Base-by-base conservation (phyloP, 768 basidiomycete genomes). In the Strobilomyces dryophilus region DNA sequence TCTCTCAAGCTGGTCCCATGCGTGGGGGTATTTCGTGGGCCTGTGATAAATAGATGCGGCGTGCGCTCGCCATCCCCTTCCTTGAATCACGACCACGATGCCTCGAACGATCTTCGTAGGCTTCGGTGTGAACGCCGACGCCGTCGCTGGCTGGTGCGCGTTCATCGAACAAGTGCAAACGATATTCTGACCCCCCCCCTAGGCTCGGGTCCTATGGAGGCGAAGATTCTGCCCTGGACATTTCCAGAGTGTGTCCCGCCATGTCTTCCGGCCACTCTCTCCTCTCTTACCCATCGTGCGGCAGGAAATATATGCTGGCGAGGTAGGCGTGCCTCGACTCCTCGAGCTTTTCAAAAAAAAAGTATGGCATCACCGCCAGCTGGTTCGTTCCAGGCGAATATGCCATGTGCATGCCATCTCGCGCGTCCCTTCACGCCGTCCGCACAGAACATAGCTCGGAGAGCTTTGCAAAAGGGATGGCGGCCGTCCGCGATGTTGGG, bases 151-250 rank as follows among this genome's bases (percentile, higher is more conserved):
- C 59, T 89, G 88, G 86, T 81, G 64, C 11, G 51, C 14, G 20
- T 35, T 40, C 35, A 4, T 43, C 8, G 4, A 8, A 9, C 8
- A 10, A 2, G 10, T 9, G 35, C n/a, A n/a, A n/a, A n/a, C n/a
- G n/a, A n/a, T n/a, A n/a, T n/a, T n/a, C n/a, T n/a, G n/a, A n/a
- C n/a, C n/a, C n/a, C n/a, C n/a, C n/a, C 29, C 42, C n/a, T n/a
- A 85, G 83, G 83, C 74, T 85, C 15, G 85, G 87, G 7, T 84
- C 84, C 0, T 87, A 88, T 61, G 86, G 86, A 4, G 87, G 85
- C n/a, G 81, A 87, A 58, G 79, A 88, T 61, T 84, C 81, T 0
- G 82, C 84, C 0, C 68, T 79, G n/a, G 87, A 89, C 60, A 85
- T 89, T 51, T 86, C 83, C 12, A 74, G 80, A 61, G 84, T 81